Evolutionary conservation across 2,329 filamentous ascomycete genomes (phyloP), one percentile per base, ranked within the genome.

Genomic region (Colletotrichum sp.): DNA sequence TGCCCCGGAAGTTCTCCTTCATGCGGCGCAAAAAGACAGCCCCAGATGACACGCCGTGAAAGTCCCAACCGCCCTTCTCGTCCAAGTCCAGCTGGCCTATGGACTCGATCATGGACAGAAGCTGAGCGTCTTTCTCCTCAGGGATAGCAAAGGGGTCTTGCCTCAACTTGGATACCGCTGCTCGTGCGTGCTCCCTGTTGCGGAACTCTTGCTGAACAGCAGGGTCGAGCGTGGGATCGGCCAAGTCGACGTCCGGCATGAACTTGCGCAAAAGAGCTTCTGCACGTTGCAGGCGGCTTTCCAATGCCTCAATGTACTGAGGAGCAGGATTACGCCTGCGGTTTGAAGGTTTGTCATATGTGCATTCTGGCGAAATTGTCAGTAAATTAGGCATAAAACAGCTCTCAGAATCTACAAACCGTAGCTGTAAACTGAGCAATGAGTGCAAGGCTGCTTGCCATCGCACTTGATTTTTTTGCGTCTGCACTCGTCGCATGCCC

Each of bases 381-480:
- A 82, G 81, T 75, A n/a, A 13, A 24, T 39, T 5, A 21, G 16
- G 9, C 34, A 3, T 26, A 5, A 28, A 21, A 13, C 2, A 7
- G 32, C 30, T 44, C 8, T n/a, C 8, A 16, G 36, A 16, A 63
- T 77, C n/a, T 60, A 80, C 90, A 82, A 90, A 98, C 97, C 96
- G 88, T 99, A 99, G 84, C 96, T 98, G 85, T 99, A 99, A 66
- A 99, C 96, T 13, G 96, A 98, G 85, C 97, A 99, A 85, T 99
- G 97, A 0, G 96, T 98, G 85, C 95, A 97, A 12, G 95, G 95
- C 83, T 96, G 94, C 84, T 96, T 95, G 79, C 94, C 95, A 83
- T 96, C 94, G 80, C 94, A 96, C 83, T 96, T 96, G 81, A 96
- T 96, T 85, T 96, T 96, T 84, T 96, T 96, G 79, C 94, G 90